Evolutionary conservation across 192 early-diverging fungal genomes (phyloP), one percentile per base, ranked within the genome.

Genomic region (Coemansia sp.): DNA sequence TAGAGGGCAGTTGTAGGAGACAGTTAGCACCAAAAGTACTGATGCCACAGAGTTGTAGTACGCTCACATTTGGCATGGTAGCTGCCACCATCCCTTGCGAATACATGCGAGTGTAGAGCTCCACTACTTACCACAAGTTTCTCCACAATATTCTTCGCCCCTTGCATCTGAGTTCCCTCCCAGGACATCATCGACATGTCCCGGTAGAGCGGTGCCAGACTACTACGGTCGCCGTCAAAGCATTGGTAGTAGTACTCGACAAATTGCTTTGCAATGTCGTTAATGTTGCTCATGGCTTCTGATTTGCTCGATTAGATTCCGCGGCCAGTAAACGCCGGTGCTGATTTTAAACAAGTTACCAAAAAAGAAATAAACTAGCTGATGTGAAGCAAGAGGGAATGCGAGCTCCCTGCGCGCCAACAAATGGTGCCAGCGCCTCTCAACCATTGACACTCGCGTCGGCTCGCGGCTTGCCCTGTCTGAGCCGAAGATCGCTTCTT

Each of bases 111-210:
- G 46, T 32, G 21, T 10, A 27, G 62, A 25, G 23, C 62, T n/a
- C 37, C 27, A 90, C 50, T 51, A 70, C 78, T 80, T 75, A 80
- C 94, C 34, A 69, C 75, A 32, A 98, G 80, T 81, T 97, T 96
- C 63, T 91, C 87, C 41, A 90, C 78, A 68, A 98, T 94, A 51
- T 34, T 72, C 12, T 73, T 37, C 10, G 75, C 78, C 51, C 96
- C 94, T 31, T 67, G 50, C 63, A 88, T 73, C 66, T 85, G 86
- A 41, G 75, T 63, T 59, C 91, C 92, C 84, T 98, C 95, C 76
- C 93, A 98, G 34, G 90, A 87, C 72, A 98, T 68, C 92, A 94
- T 93, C 41, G 95, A 96, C 64, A 70, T 62, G 15, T 87, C 87
- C 55, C 89, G 81, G 80, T 97, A 98, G 66, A 98, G 89, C 37